phyloP scores from a whole-genome alignment of 306 rosid genomes.

The cucumber (Cucumis sativus) region Cucumber_9930_V3 NC_026657.2:25984501-25985000 shows the following conservation, averaged over 20 bases:
- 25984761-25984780: conserved; percentile 57
- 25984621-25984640: conserved; percentile 85
- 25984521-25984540: conserved; percentile 56
- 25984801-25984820: conserved; percentile 63
- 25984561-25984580: conserved; percentile 86
- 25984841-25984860: conserved; percentile 35
- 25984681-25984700: not conserved
- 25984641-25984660: conserved; percentile 58
- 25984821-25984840: conserved; percentile 41
- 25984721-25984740: conserved; percentile 9
- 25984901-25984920: conserved; percentile 82
- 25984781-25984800: conserved; percentile 63
- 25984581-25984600: conserved; percentile 31
- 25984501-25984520: not conserved
- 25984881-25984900: conserved; percentile 53
- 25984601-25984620: conserved; percentile 34
- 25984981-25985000: conserved; percentile 48
- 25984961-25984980: conserved; percentile 66
- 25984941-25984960: conserved; percentile 77
- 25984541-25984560: conserved; percentile 89
- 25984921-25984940: conserved; percentile 69
- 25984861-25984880: conserved; percentile 42
- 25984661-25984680: conserved; percentile 1
- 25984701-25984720: not conserved
- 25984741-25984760: conserved; percentile 78